These are phyloP conservation scores for Dactylorhiza incarnata DNA, from an alignment of 106 monocot species.

Conservation along the genomic window DNA sequence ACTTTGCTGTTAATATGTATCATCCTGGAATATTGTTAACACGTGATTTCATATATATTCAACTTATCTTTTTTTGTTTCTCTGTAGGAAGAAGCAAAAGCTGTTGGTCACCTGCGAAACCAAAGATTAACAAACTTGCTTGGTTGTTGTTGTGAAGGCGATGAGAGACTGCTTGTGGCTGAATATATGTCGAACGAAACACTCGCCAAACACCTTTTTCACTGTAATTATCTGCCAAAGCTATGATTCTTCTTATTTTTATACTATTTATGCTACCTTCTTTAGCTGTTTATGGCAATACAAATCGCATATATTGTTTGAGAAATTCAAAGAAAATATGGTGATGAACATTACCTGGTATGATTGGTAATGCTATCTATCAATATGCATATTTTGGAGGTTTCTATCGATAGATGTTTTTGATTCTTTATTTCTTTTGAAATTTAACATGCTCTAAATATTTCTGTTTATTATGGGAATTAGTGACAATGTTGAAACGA, in stretches of 20 bases:
- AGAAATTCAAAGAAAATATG: not conserved
- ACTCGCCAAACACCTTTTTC: constrained; percentile 94
- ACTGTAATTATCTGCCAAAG: constrained; percentile 54
- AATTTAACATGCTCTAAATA: not conserved
- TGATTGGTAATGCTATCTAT: not conserved
- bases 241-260: not conserved
- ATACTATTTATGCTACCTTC: not conserved
- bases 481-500: not conserved
- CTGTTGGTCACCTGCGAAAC: constrained; percentile 78
- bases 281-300: not conserved
- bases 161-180: constrained; percentile 92
- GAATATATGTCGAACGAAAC: constrained; percentile 98
- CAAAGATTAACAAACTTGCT: constrained; percentile 79
- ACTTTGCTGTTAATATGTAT: not conserved
- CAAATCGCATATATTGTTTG: not conserved
- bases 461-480: not conserved
- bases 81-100: constrained; percentile 79
- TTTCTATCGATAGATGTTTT: not conserved
- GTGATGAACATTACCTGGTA: not conserved
- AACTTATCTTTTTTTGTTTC: constrained; percentile 8
- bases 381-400: not conserved
- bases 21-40: not conserved
- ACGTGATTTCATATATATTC: not conserved
- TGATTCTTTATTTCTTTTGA: not conserved
- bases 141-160: constrained; percentile 91